Evolutionary conservation across 495 filamentous ascomycete species (phyloP), one percentile per base, ranked within the genome.

Genomic region (Penicillium flavigenum): DNA sequence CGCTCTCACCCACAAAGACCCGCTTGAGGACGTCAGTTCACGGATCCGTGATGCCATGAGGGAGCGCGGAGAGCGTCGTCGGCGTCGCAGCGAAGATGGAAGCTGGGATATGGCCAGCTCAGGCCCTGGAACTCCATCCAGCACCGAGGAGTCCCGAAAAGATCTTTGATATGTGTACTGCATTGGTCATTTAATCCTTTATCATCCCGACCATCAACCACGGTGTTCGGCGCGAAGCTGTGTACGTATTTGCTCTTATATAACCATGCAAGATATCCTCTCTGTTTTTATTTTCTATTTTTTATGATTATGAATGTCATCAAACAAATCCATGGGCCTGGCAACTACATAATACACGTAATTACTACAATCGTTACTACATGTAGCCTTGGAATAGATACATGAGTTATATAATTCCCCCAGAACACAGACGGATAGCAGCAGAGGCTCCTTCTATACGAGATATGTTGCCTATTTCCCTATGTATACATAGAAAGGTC

Each of bases 21-120:
- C 85, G 3, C 83, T 96, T 42, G 86, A 92, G 42, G 86, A 92
- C 69, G 92, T 96, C 1, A 92, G 86, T 63, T 83, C 81, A 66
- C 91, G 87, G 72, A 93, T 98, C 56, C 78, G 88, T n/a, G 87
- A 83, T 55, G 90, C 89, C 17, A 96, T 98, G 92, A 79, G 81
- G 59, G 90, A 97, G 73, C 77, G 93, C 22, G 89, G 91, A 0
- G 77, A 86, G 69, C 79, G 89, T 62, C 80, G 91, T 55, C 76
- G 88, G 54, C 80, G 86, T 59, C 86, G 85, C 67, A 89, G 86
- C 48, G 75, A 78, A 60, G 75, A 79, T 66, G 66, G 76, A 58
- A 68, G 79, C 72, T 73, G 75, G 76, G 77, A 80, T 49, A 75
- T 73, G 62, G 76, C 70, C 26, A 76, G 72, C 53, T 72, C 74